Percentiles rank a stretch among this genome's conserved stretches.
These are phyloP conservation scores for Neohortaea acidophila DNA, from an alignment of 495 filamentous ascomycete species.

Conservation along the genomic window DNA sequence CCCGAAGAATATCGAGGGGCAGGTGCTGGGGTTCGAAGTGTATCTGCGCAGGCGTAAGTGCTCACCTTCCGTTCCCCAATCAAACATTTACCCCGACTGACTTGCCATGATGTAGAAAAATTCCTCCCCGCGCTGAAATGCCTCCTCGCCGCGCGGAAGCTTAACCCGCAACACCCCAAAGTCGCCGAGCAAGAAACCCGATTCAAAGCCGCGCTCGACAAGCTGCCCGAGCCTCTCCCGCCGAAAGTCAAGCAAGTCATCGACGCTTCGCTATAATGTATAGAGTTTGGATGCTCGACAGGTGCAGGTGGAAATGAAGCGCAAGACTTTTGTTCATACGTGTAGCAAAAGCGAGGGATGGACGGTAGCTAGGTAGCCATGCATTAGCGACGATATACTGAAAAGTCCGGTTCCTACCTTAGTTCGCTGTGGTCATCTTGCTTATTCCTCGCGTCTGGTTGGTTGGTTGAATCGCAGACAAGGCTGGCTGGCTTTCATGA, in stretches of 20 bases:
- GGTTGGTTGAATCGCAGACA: too few relatives aligned
- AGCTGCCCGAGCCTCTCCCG: conserved; percentile 38
- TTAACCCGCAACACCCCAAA: conserved; percentile 57
- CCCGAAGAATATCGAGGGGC: conserved; percentile 66
- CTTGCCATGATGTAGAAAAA: conserved; percentile 46
- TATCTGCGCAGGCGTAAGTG: conserved; percentile 60
- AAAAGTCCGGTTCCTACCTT: too few relatives aligned
- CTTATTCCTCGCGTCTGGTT: too few relatives aligned
- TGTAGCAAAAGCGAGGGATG: too few relatives aligned
- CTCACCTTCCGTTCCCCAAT: background rate
- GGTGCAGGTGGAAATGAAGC: too few relatives aligned
- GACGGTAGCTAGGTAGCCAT: too few relatives aligned
- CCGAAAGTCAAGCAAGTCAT: conserved; percentile 50
- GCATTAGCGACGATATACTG: too few relatives aligned
- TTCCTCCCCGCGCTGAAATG: conserved; percentile 73
- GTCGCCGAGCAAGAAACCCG: conserved; percentile 61
- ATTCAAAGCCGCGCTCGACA: conserved; percentile 49
- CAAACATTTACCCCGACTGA: conserved; percentile 1
- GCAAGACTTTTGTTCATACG: too few relatives aligned
- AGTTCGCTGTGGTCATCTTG: too few relatives aligned
- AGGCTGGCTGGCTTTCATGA: too few relatives aligned
- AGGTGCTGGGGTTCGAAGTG: conserved; percentile 81
- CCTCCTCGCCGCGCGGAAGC: conserved; percentile 51
- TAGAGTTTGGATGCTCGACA: too few relatives aligned
- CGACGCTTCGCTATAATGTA: too few relatives aligned